Conservation (phyloP, 441 rosid genomes). For the Corymbia citriodora region DNA sequence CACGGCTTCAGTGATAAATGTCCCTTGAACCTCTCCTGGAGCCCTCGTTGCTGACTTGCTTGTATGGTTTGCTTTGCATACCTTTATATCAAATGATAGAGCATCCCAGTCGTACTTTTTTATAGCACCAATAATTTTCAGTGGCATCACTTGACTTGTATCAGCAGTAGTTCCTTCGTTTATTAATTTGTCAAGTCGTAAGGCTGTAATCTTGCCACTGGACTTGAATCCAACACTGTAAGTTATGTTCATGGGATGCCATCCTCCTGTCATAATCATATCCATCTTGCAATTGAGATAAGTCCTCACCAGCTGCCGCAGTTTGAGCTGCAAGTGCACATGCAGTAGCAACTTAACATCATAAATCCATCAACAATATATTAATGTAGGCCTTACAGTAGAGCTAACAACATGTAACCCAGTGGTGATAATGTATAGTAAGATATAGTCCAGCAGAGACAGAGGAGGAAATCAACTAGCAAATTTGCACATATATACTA, state of each 20-base stretch:
- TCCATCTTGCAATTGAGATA: slow-evolving; percentile 71
- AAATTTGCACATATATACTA: background rate
- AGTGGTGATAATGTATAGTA: background rate
- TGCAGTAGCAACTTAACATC: slow-evolving; percentile 63
- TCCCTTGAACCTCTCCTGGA: slow-evolving; percentile 85
- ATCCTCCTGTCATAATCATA: slow-evolving; percentile 89
- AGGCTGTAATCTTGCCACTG: slow-evolving; percentile 76
- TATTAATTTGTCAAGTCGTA: slow-evolving; percentile 55
- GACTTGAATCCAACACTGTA: slow-evolving; percentile 87
- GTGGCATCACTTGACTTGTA: slow-evolving; percentile 54
- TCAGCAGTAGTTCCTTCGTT: slow-evolving; percentile 58
- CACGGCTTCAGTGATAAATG: slow-evolving; percentile 83
- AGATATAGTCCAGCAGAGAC: background rate
- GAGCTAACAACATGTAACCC: background rate
- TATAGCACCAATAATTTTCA: slow-evolving; percentile 23
- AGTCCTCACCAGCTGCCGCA: slow-evolving; percentile 62
- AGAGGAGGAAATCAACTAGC: background rate
- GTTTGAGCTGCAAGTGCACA: slow-evolving; percentile 89
- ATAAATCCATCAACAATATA: background rate
- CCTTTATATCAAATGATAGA: slow-evolving; percentile 58
- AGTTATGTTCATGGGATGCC: slow-evolving; percentile 89
- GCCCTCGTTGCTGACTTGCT: slow-evolving; percentile 79
- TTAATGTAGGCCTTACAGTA: background rate
- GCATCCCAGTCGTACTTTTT: slow-evolving; percentile 91
- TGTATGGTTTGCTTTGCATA: slow-evolving; percentile 75